A percentile compares a stretch with the other conserved stretches of the same genome.
These are phyloP conservation scores for Salvia splendens DNA, from an alignment of 257 asterid species.

Conservation along the genomic window DNA sequence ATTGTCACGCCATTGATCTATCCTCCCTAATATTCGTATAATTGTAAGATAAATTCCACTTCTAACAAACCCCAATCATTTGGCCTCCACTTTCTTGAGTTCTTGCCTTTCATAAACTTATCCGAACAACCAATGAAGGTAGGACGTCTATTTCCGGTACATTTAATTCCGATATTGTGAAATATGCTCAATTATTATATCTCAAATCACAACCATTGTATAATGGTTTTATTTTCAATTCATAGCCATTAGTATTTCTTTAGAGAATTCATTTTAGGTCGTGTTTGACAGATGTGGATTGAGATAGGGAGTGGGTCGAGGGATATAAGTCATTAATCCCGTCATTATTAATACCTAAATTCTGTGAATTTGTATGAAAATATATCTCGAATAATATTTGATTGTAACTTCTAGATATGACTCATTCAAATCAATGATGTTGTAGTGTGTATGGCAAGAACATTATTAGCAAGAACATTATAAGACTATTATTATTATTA, in stretches of 20 bases:
- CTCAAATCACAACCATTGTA: constrained; percentile 17
- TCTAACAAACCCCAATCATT: constrained; percentile 27
- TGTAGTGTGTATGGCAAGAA: not conserved
- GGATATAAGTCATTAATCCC: not conserved
- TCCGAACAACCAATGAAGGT: constrained; percentile 13
- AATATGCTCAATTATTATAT: constrained; percentile 24
- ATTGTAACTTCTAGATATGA: not conserved
- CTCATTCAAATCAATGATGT: not conserved
- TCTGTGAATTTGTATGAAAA: not conserved
- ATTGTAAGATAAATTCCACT: not conserved
- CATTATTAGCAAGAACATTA: too few relatives aligned
- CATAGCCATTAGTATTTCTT: constrained; percentile 12
- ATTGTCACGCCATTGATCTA: not conserved
- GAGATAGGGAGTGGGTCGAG: constrained; percentile 3
- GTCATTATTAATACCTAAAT: constrained; percentile 15
- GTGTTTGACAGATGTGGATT: constrained; percentile 16
- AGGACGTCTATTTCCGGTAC: constrained; percentile 28
- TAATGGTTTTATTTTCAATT: constrained; percentile 15
- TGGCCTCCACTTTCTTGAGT: not conserved
- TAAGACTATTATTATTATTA: too few relatives aligned
- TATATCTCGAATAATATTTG: not conserved
- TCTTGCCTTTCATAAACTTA: constrained; percentile 5
- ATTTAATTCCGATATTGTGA: not conserved
- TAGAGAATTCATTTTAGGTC: constrained; percentile 16
- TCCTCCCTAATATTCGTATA: constrained; percentile 6